Base-by-base conservation (phyloP, 352 stramenopile species). In the Phytophthora pluvialis region DNA sequence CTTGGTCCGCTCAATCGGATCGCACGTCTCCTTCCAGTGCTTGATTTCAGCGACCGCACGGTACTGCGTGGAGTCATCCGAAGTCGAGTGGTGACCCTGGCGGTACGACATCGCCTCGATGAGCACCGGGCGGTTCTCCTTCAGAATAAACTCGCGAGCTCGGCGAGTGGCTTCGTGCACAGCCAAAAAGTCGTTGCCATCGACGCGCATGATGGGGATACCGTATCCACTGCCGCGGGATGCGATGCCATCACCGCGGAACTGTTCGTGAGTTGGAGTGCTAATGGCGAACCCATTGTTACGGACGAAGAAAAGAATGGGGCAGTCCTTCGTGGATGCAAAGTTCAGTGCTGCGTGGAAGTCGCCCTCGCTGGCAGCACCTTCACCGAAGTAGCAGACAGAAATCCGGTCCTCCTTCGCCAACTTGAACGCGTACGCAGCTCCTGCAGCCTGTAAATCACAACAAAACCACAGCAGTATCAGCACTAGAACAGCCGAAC, bases 251-350 rank as follows among this genome's bases (percentile, higher is more conserved):
- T 99, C 98, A 44, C 98, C 97, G 29, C 90, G 86, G 81, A 98
- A 99, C 78, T 99, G 98, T 67, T 99, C 97, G 32, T 73, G 71
- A 0, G 95, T 94, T 1, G 97, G 91, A 16, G 98, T 99, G 55
- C 88, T 96, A 63, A 99, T 99, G 5, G 97, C 98, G 72, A 98
- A 99, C 7, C 97, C 97, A 75, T 99, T 99, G 81, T 99, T 99
- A 12, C 98, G 84, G 68, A 95, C 98, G 72, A 99, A 94, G 72
- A 99, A 99, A 5, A 99, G 82, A 39, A 99, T 92, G 5, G 98
- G 98, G 13, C 86, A 93, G 33, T 98, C 89, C 42, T 98, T 94
- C 1, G 97, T 99, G 1, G 97, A 83, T 0, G 97, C 96, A 90
- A 99, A 98, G 69, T 99, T 99, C 45, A 99, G 72, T 12, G 85